These are phyloP conservation scores for Cadophora gregata DNA, from an alignment of 2,329 filamentous ascomycete species.

Conservation along the genomic window DNA sequence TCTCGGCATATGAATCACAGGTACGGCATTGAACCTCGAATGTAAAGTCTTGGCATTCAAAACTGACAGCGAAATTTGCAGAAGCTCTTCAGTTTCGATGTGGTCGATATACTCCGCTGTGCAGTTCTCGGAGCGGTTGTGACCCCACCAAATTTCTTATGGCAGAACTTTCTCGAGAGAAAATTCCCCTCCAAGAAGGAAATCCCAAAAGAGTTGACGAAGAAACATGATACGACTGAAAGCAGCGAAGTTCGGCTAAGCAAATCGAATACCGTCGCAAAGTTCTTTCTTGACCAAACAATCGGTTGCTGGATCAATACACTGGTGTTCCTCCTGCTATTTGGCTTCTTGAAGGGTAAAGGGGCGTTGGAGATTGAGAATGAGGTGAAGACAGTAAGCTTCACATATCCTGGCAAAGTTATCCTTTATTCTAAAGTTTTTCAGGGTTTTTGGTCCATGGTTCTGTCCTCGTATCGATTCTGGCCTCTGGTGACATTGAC, in stretches of 20 bases:
- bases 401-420: not conserved
- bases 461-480: slow-evolving; percentile 10
- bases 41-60: not conserved
- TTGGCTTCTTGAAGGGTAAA: slow-evolving; percentile 8
- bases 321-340: slow-evolving; percentile 2
- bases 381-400: not conserved
- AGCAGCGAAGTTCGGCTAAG: not conserved
- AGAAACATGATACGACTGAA: not conserved
- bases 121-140: not conserved
- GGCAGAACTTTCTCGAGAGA: slow-evolving; percentile 7
- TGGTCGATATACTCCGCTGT: not conserved
- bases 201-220: not conserved
- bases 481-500: slow-evolving; percentile 14
- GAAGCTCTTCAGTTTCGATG: slow-evolving; percentile 3
- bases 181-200: slow-evolving; percentile 1
- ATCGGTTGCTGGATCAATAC: not conserved
- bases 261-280: slow-evolving; percentile 2
- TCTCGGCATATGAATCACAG: slow-evolving; percentile 11
- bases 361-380: slow-evolving; percentile 1
- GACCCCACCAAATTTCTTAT: slow-evolving; percentile 1
- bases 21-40: not conserved
- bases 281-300: slow-evolving; percentile 7
- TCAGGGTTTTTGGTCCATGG: slow-evolving; percentile 11
- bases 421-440: not conserved
- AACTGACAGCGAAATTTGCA: not conserved